phyloP scores from a whole-genome alignment of 1,284 basidiomycete genomes.

The Porodaedalea pini region DNA sequence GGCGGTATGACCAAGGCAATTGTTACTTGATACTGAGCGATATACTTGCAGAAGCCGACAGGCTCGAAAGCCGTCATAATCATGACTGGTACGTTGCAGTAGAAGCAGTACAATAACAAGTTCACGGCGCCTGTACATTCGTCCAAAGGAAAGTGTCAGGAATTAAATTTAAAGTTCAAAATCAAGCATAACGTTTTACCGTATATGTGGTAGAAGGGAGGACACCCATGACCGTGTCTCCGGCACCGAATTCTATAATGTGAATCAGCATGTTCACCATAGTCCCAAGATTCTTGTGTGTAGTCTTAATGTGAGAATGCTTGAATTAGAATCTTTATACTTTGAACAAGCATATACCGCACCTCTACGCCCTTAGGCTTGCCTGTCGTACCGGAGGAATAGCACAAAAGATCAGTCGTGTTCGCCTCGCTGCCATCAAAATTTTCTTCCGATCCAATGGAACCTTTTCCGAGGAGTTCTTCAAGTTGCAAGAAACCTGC shows the following conservation, averaged over 20 bases:
- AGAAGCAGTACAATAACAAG: conserved; percentile 59
- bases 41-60: conserved; percentile 59
- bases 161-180: not conserved
- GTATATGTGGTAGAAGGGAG: conserved; percentile 63
- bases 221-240: conserved; percentile 53
- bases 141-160: too few relatives aligned
- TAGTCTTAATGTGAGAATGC: conserved; percentile 41
- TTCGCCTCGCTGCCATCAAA: conserved; percentile 47
- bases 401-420: conserved; percentile 62
- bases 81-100: conserved; percentile 56
- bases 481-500: conserved; percentile 35
- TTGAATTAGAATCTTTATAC: not conserved
- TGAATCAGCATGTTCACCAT: conserved; percentile 44
- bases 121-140: conserved; percentile 52
- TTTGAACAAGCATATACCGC: not conserved
- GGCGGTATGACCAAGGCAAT: conserved; percentile 76
- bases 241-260: conserved; percentile 39
- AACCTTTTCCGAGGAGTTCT: conserved; percentile 44
- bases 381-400: conserved; percentile 63
- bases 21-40: conserved; percentile 66
- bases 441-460: conserved; percentile 43
- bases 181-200: conserved; percentile 34
- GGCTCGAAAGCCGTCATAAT: conserved; percentile 77
- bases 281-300: conserved; percentile 60
- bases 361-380: conserved; percentile 50